Conservation (phyloP, 2,329 filamentous ascomycete genomes). For the Cercospora brassicicola region DNA sequence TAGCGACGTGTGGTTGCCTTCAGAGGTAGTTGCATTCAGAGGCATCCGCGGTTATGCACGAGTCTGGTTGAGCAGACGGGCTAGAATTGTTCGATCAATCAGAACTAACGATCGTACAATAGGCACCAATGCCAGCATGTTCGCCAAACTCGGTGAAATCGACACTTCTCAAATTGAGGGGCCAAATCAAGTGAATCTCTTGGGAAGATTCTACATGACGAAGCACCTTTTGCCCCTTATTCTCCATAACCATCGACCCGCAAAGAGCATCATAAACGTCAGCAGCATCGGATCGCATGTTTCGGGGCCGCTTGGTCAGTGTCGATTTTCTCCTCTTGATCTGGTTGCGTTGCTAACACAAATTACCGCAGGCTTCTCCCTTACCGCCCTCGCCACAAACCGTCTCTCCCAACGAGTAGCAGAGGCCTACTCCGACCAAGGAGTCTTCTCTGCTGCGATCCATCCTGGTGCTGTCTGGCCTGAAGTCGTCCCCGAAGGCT, state of each 20-base stretch:
- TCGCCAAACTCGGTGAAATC: constrained; percentile 13
- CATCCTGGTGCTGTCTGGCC: constrained; percentile 40
- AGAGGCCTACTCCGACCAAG: constrained; percentile 33
- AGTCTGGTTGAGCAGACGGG: not conserved
- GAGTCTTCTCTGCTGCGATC: constrained; percentile 34
- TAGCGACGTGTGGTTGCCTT: no score
- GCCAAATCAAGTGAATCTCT: constrained; percentile 19
- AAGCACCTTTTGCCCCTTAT: constrained; percentile 28
- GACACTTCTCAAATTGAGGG: constrained; percentile 13
- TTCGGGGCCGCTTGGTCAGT: constrained; percentile 33
- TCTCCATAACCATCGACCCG: not conserved
- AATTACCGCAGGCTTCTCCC: constrained; percentile 32
- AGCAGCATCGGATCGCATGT: constrained; percentile 35
- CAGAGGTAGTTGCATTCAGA: no score
- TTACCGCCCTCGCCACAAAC: constrained; percentile 39
- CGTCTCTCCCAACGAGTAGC: constrained; percentile 39
- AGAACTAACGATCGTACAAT: not conserved
- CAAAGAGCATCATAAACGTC: constrained; percentile 34
- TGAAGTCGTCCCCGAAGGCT: constrained; percentile 31
- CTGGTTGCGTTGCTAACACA: no score
- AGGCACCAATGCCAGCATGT: constrained; percentile 2
- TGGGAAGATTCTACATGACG: constrained; percentile 22
- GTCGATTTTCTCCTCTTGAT: no score
- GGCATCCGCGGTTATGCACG: no score
- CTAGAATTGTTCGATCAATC: not conserved